Evolutionary conservation across 768 basidiomycete genomes (phyloP), one percentile per base, ranked within the genome.

Genomic region (Galerina sulciceps): DNA sequence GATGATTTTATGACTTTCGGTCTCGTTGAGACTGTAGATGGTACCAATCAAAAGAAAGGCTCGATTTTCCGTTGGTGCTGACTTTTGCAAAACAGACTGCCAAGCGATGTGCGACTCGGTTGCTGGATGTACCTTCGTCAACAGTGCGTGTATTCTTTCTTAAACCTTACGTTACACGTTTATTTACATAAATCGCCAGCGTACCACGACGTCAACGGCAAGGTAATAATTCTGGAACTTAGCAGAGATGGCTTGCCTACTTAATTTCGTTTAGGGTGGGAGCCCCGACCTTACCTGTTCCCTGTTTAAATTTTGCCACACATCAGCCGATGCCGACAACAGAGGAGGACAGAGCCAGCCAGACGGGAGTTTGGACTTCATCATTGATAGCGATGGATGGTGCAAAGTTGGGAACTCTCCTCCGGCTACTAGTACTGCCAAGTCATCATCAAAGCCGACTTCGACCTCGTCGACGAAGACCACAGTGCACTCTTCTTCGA

Each of bases 141-240:
- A 77, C 57, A 67, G 75, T 74, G 60, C 45, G 72, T 70, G 14
- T 46, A 34, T 15, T 31, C 23, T n/a, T n/a, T n/a, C n/a, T n/a
- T 4, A 18, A 13, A 2, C 0, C 10, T 11, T n/a, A 14, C 10
- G 13, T 18, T 8, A 5, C 4, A 31, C 15, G 20, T 14, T 5
- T 17, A 18, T 55, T 45, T 20, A 47, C 48, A 17, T 18, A 31
- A 31, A 31, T 31, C 8, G 26, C 26, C 36, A 76, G 75, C 69
- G 1, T 76, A 74, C 63, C 69, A 73, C 58, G 75, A 77, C 51
- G 69, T 72, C 23, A 75, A 77, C 54, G 76, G 71, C 22, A 75
- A 75, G 65, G 74, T 75, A 43, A 34, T 31, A 5, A 2, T 31
- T 18, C 10, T 11, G 6, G 9, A 9, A n/a, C 11, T 18, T n/a